A percentile compares a stretch with the other conserved stretches of the same genome.
Evolutionary conservation across 257 asterid species (phyloP).

Genomic region (Penstemon barbatus): DNA sequence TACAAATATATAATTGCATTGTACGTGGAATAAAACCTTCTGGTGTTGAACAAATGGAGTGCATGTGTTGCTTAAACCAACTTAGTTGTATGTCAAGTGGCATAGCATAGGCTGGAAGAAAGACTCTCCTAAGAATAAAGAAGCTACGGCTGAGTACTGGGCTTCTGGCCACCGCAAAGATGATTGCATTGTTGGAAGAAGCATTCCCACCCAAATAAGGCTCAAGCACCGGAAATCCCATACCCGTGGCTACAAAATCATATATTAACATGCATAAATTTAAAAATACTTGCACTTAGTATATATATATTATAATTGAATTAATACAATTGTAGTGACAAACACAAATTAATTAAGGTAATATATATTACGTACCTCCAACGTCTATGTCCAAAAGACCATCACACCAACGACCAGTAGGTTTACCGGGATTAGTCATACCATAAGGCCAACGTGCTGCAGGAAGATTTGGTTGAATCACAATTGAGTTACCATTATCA

Average conservation of each 20-base stretch:
- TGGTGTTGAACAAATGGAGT: conserved; percentile 23
- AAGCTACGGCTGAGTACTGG: conserved; percentile 28
- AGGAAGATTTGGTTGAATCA: conserved; percentile 5
- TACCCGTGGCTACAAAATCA: conserved; percentile 22
- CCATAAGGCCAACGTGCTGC: conserved; percentile 18
- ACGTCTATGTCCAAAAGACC: conserved; percentile 21
- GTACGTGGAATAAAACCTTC: not conserved
- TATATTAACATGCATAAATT: not conserved
- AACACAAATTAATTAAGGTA: not conserved
- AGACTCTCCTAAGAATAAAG: conserved; percentile 15
- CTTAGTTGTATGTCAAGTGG: conserved; percentile 27
- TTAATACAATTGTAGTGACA: too few relatives aligned
- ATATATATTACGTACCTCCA: not conserved
- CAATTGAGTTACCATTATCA: conserved; percentile 13
- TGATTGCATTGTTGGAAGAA: conserved; percentile 24
- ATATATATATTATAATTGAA: too few relatives aligned
- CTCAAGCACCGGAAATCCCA: conserved; percentile 20
- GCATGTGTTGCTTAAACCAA: conserved; percentile 35
- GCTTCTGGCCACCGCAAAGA: conserved; percentile 34
- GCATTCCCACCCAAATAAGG: conserved; percentile 29
- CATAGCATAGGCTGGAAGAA: conserved; percentile 20
- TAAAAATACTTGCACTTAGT: not conserved
- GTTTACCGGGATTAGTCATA: not conserved
- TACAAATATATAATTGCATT: not conserved
- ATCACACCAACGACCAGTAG: conserved; percentile 19